Percentiles rank a stretch among this genome's conserved stretches.
These are phyloP conservation scores for Clonostachys sp. DNA, from an alignment of 2,329 filamentous ascomycete species.

Conservation along the genomic window DNA sequence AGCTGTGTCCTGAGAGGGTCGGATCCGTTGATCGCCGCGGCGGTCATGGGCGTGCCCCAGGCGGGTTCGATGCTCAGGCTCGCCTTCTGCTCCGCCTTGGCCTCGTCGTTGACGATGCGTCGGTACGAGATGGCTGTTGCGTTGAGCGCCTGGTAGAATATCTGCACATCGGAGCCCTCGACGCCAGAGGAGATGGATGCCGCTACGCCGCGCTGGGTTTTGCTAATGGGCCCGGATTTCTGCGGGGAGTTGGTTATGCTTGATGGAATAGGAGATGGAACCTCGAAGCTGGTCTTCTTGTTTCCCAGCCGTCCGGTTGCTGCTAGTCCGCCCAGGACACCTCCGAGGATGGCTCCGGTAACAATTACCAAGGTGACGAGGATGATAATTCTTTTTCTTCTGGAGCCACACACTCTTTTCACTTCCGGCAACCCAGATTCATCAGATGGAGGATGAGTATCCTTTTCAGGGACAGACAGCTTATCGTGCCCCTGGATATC, in stretches of 20 bases:
- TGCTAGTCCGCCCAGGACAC: slow-evolving; percentile 7
- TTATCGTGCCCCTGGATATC: too few species aligned
- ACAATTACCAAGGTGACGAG: slow-evolving; percentile 5
- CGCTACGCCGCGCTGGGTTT: slow-evolving; percentile 6
- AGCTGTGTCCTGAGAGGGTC: slow-evolving; percentile 4
- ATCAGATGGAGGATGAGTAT: too few species aligned
- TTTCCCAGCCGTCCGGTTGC: not conserved
- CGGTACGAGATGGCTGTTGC: slow-evolving; percentile 8
- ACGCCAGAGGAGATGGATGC: slow-evolving; percentile 4
- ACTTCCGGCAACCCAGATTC: too few species aligned
- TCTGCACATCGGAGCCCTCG: slow-evolving; percentile 4
- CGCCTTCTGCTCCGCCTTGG: slow-evolving; percentile 5
- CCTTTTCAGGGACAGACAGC: too few species aligned
- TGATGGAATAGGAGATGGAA: not conserved
- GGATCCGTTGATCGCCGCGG: slow-evolving; percentile 3
- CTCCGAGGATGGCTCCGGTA: slow-evolving; percentile 9
- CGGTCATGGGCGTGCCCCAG: slow-evolving; percentile 10
- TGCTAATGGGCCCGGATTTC: slow-evolving; percentile 8
- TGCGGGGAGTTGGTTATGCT: slow-evolving; percentile 1
- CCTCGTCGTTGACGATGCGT: slow-evolving; percentile 4
- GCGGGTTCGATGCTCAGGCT: slow-evolving; percentile 9
- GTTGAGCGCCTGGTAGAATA: slow-evolving; percentile 13
- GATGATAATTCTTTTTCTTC: slow-evolving; percentile 1
- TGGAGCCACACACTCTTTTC: too few species aligned
- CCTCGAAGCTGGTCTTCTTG: not conserved